Conservation (phyloP, 176 grass and related monocot species). For the Oryza coarctata region DNA sequence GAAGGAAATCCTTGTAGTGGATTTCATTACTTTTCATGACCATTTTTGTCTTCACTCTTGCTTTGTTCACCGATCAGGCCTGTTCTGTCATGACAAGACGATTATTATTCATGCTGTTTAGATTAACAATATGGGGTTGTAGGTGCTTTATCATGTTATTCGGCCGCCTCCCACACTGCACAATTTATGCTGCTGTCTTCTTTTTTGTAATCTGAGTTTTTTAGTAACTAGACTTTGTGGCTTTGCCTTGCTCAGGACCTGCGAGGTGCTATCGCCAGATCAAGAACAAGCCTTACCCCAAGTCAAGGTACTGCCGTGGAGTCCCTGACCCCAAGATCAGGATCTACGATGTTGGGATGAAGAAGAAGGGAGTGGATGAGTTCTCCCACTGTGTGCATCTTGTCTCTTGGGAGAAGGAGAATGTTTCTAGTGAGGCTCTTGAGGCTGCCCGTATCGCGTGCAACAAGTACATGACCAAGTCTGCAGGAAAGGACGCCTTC, state of each 20-base stretch:
- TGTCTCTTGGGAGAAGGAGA: slow-evolving; percentile 82
- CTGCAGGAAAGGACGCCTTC: slow-evolving; percentile 76
- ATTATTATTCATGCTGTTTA: too few relatives aligned
- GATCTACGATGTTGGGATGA: slow-evolving; percentile 88
- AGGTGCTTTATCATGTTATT: background rate
- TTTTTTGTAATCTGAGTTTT: background rate
- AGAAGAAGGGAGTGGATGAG: slow-evolving; percentile 68
- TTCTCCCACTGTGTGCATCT: slow-evolving; percentile 71
- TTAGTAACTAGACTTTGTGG: background rate
- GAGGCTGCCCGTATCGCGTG: slow-evolving; percentile 81
- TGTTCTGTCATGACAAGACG: too few relatives aligned
- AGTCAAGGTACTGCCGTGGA: slow-evolving; percentile 84
- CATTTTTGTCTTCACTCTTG: too few relatives aligned
- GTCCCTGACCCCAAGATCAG: slow-evolving; percentile 81
- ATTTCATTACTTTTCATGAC: background rate
- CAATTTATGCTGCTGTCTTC: too few relatives aligned
- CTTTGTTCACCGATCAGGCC: too few relatives aligned
- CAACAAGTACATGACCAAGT: slow-evolving; percentile 89
- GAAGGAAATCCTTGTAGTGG: background rate
- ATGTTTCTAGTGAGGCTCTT: slow-evolving; percentile 76
- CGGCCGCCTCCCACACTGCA: background rate
- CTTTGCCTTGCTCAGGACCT: slow-evolving; percentile 40
- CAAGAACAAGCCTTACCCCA: slow-evolving; percentile 84
- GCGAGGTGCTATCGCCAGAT: slow-evolving; percentile 79
- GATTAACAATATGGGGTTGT: too few relatives aligned